Evolutionary conservation across 495 filamentous ascomycete species (phyloP).

Genomic region (Cairneyella variabilis): DNA sequence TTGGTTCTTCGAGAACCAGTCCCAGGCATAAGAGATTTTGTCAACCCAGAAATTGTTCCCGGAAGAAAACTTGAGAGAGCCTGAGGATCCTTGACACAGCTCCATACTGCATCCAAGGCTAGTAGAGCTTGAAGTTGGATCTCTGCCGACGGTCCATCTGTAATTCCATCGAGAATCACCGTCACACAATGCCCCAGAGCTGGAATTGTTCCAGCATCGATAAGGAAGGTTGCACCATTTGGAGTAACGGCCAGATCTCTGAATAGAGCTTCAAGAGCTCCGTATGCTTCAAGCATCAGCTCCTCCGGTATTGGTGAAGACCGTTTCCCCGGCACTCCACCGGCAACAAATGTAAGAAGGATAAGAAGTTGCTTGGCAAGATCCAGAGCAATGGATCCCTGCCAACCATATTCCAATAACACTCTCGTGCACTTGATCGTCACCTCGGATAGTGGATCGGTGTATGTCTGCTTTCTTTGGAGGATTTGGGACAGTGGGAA

Average conservation of each 20-base stretch:
- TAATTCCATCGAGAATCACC: constrained; percentile 68
- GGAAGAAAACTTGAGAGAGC: constrained; percentile 82
- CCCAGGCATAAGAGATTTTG: constrained; percentile 67
- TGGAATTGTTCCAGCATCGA: constrained; percentile 61
- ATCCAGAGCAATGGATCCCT: constrained; percentile 55
- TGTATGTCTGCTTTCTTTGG: constrained; percentile 64
- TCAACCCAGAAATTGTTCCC: constrained; percentile 78
- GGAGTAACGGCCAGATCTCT: constrained; percentile 29
- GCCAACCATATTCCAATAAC: constrained; percentile 77
- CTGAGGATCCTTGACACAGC: constrained; percentile 61
- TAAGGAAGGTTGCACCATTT: constrained; percentile 36
- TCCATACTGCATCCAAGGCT: constrained; percentile 59
- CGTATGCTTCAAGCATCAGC: constrained; percentile 51
- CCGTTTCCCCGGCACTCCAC: constrained; percentile 49
- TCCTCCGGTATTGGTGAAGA: constrained; percentile 56
- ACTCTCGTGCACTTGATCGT: constrained; percentile 68
- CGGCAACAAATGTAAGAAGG: constrained; percentile 75
- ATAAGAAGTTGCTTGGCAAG: constrained; percentile 83
- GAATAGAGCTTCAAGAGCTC: constrained; percentile 39
- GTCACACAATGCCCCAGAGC: constrained; percentile 83
- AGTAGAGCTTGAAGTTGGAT: constrained; percentile 64
- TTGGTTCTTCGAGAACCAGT: constrained; percentile 60
- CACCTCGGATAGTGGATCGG: constrained; percentile 69
- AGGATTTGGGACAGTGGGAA: constrained; percentile 89
- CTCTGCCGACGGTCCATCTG: constrained; percentile 52